Percentiles rank a stretch among this genome's conserved stretches.
Conservation (phyloP, 495 filamentous ascomycete species). For the Hyaloscypha finlandica region DNA sequence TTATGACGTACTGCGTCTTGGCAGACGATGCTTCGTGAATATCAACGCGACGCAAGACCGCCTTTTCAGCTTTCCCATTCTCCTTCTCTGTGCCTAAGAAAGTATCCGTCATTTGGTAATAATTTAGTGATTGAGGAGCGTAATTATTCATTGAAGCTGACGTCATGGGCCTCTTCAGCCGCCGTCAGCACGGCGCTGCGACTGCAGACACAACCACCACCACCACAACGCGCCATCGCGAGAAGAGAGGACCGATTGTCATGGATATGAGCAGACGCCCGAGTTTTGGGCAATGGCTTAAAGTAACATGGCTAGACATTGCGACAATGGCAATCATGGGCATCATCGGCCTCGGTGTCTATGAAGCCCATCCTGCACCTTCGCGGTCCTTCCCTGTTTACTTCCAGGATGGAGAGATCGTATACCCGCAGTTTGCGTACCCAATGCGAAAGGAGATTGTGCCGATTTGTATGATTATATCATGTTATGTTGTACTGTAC, state of each 20-base stretch:
- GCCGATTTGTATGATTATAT: constrained; percentile 47
- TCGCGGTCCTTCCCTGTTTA: constrained; percentile 51
- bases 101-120: too few relatives aligned
- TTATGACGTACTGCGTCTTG: too few relatives aligned
- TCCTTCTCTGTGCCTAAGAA: too few relatives aligned
- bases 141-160: too few relatives aligned
- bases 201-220: neutral
- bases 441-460: constrained; percentile 63
- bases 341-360: constrained; percentile 58
- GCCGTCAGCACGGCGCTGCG: neutral
- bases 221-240: constrained; percentile 10
- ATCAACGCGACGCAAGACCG: too few relatives aligned
- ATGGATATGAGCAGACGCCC: constrained; percentile 46
- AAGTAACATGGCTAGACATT: constrained; percentile 58
- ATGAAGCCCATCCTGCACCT: constrained; percentile 49
- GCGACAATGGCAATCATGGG: constrained; percentile 59
- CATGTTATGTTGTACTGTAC: too few relatives aligned
- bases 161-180: constrained; percentile 13
- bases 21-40: too few relatives aligned
- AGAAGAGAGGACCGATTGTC: constrained; percentile 22
- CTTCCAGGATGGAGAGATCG: constrained; percentile 58
- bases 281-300: constrained; percentile 56
- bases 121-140: too few relatives aligned
- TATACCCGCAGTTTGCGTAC: constrained; percentile 63
- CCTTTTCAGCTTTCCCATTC: too few relatives aligned